Evolutionary conservation across 257 asterid genomes (phyloP), one percentile per base, ranked within the genome.

Genomic region (Penstemon eatonii): DNA sequence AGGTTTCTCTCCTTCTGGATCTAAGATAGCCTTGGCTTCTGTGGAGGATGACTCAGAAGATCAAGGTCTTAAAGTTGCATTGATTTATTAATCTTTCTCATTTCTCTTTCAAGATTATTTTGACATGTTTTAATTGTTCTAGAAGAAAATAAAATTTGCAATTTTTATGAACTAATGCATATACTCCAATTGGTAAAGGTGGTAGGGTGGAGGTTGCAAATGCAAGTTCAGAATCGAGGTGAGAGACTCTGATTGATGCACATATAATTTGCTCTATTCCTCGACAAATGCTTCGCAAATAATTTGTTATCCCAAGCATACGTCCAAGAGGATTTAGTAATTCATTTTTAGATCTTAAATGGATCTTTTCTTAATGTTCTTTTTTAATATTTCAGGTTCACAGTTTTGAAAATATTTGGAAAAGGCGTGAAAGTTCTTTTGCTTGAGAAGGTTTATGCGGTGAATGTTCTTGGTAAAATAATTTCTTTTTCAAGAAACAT

Each of bases 401-500:
- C 80, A 63, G 33, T 25, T 74, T 37, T 84, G 43, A 72, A 66
- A 36, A 68, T 76, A 67, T 78, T 94, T 76, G 80, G 80, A 60
- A 69, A 58, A 80, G 96, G 91, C 75, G 60, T 84, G 83, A 86
- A 84, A 82, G 82, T 47, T 52, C 92, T 94, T 76, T 81, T 87
- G 80, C 68, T 55, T 40, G 95, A 94, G 65, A 82, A 73, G 83
- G 87, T 91, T 67, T 94, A 80, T 69, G 84, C 87, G 72, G 96
- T 94, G 72, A 94, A 90, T 73, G 95, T 94, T 83, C 87, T 93
- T 54, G 99, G 98, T 87, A 84, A 63, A 53, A 51, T 77, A 78
- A 65, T 51, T 71, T 69, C 71, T 63, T 44, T 68, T 47, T 25
- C 2, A 25, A 25, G 33, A 25, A 10, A 59, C 39, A 71, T 49